Evolutionary conservation across 345 rosid species (phyloP).

Genomic region (Eucalyptus pumila): DNA sequence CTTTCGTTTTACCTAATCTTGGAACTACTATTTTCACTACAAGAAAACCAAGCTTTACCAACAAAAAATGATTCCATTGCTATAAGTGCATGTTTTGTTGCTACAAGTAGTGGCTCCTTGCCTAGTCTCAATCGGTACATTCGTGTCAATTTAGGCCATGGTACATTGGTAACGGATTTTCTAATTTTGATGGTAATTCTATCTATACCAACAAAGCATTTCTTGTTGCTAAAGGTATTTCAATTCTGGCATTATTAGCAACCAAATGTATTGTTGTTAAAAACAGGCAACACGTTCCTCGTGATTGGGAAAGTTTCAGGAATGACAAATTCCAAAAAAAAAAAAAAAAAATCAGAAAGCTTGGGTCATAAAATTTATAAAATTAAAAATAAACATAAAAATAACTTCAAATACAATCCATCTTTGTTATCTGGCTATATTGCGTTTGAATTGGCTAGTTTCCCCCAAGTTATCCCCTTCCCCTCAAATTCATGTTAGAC

Average conservation of each 20-base stretch:
- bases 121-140: not conserved
- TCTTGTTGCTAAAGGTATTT: no score
- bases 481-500: not conserved
- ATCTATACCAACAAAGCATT: no score
- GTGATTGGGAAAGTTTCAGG: not conserved
- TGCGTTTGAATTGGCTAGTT: not conserved
- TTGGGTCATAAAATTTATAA: not conserved
- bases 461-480: not conserved
- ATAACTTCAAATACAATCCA: not conserved
- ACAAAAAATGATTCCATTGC: no score
- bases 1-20: no score
- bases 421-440: not conserved
- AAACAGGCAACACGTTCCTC: no score
- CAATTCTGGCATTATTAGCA: no score
- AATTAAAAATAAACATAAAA: not conserved
- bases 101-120: not conserved
- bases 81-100: not conserved
- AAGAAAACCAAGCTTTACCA: not conserved
- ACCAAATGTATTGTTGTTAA: no score
- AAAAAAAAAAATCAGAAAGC: not conserved
- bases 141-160: no score
- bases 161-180: no score
- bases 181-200: no score
- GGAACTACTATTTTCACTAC: not conserved
- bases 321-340: not conserved